These are phyloP conservation scores for Moniliophthora roreri DNA, from an alignment of 1,284 basidiomycete genomes.

Conservation along the genomic window DNA sequence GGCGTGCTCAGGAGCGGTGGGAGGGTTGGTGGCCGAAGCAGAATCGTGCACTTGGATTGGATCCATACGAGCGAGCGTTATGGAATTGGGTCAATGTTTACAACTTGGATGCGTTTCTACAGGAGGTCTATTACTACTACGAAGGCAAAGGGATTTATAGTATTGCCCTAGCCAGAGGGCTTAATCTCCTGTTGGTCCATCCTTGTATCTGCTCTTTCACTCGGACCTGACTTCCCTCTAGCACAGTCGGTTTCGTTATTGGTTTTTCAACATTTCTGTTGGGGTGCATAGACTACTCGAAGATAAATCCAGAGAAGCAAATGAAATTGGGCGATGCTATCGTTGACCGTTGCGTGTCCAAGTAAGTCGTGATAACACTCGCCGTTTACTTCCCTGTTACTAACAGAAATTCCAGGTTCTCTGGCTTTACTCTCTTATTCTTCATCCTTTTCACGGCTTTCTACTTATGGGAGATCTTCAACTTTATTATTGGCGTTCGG, in stretches of 20 bases:
- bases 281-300: slow-evolving; percentile 92
- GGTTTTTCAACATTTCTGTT: slow-evolving; percentile 94
- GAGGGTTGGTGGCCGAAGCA: slow-evolving; percentile 27
- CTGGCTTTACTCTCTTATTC: slow-evolving; percentile 80
- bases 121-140: slow-evolving; percentile 96
- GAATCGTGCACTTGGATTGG: slow-evolving; percentile 67
- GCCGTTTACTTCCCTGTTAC: slow-evolving; percentile 5
- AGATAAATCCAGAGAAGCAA: slow-evolving; percentile 62
- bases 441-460: slow-evolving; percentile 80
- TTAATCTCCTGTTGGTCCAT: slow-evolving; percentile 85
- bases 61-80: slow-evolving; percentile 85
- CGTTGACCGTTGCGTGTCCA: slow-evolving; percentile 77
- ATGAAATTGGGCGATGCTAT: slow-evolving; percentile 78
- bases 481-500: slow-evolving; percentile 64
- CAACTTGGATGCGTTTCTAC: slow-evolving; percentile 92
- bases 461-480: slow-evolving; percentile 75
- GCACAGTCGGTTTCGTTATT: slow-evolving; percentile 96
- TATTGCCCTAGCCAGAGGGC: slow-evolving; percentile 83
- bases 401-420: slow-evolving; percentile 58
- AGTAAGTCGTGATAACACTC: slow-evolving; percentile 45
- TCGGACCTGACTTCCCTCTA: slow-evolving; percentile 33
- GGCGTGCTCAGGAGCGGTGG: neutral
- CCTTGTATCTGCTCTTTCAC: slow-evolving; percentile 10
- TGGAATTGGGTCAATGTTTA: slow-evolving; percentile 99
- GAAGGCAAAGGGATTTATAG: slow-evolving; percentile 95